phyloP scores from a whole-genome alignment of 1,284 basidiomycete genomes.

The Irpex lacteus region DNA sequence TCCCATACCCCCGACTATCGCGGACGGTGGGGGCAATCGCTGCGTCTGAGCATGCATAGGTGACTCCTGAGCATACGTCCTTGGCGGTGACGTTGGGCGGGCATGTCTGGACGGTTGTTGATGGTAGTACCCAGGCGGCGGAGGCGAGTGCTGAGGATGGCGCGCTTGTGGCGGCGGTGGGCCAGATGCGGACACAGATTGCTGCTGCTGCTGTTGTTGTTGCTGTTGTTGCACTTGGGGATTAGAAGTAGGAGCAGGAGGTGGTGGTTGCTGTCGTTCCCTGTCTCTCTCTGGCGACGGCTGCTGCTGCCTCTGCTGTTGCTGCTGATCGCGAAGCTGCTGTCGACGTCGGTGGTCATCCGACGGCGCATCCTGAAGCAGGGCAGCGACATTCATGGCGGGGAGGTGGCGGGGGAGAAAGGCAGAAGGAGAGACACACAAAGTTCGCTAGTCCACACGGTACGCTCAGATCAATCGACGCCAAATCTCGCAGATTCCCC shows the following conservation, averaged over 20 bases:
- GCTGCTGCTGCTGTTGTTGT: no score
- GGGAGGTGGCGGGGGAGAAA: constrained; percentile 23
- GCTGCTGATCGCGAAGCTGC: constrained; percentile 19
- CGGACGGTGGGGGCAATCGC: constrained; percentile 16
- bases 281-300: constrained; percentile 16
- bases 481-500: constrained; percentile 26
- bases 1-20: constrained; percentile 8
- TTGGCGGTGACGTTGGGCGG: constrained; percentile 23
- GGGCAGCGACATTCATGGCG: constrained; percentile 68
- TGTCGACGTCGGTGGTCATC: constrained; percentile 35
- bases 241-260: constrained; percentile 20
- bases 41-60: constrained; percentile 5
- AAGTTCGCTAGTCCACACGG: constrained; percentile 24
- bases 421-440: constrained; percentile 21
- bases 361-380: constrained; percentile 70
- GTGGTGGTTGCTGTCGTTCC: constrained; percentile 8
- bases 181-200: no score
- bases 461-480: constrained; percentile 34
- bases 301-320: constrained; percentile 1
- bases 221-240: constrained; percentile 8
- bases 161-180: constrained; percentile 17
- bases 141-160: constrained; percentile 16
- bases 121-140: constrained; percentile 17
- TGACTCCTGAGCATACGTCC: constrained; percentile 8
- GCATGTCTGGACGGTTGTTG: constrained; percentile 19